Conservation (phyloP, 176 grass and related monocot genomes). For the Paspalum notatum region DNA sequence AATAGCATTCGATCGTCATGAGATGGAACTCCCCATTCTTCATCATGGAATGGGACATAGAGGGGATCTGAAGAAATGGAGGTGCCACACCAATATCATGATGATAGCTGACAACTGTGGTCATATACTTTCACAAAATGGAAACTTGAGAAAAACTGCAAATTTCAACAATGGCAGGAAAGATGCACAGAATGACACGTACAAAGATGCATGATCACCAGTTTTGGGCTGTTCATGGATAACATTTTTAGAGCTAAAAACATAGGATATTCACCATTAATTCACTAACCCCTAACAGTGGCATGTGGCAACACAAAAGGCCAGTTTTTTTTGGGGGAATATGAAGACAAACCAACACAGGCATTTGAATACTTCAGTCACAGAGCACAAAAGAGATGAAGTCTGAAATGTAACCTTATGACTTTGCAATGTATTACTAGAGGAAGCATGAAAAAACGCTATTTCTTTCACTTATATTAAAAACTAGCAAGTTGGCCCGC, state of each 20-base stretch:
- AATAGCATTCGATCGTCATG: conserved; percentile 56
- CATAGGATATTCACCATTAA: not conserved
- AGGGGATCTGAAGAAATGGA: conserved; percentile 43
- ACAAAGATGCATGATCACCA: not conserved
- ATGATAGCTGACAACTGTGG: not conserved
- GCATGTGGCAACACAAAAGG: not conserved
- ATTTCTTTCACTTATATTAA: not conserved
- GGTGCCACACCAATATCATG: not conserved
- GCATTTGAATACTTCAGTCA: not conserved
- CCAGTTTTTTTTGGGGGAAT: not conserved
- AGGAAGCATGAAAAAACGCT: not conserved
- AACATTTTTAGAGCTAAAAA: not conserved
- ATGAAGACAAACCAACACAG: not conserved
- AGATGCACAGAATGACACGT: not conserved
- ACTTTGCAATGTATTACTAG: not conserved
- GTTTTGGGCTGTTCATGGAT: not conserved
- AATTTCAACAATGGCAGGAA: not conserved
- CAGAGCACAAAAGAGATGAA: not conserved
- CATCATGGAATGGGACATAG: conserved; percentile 58
- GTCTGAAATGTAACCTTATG: not conserved
- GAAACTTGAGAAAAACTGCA: not conserved
- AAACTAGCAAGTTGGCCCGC: no score
- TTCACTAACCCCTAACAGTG: not conserved
- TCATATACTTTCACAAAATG: not conserved
- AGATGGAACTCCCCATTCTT: conserved; percentile 62